Evolutionary conservation across 2,329 filamentous ascomycete genomes (phyloP).

Genomic region (Thielaviopsis cerberus): DNA sequence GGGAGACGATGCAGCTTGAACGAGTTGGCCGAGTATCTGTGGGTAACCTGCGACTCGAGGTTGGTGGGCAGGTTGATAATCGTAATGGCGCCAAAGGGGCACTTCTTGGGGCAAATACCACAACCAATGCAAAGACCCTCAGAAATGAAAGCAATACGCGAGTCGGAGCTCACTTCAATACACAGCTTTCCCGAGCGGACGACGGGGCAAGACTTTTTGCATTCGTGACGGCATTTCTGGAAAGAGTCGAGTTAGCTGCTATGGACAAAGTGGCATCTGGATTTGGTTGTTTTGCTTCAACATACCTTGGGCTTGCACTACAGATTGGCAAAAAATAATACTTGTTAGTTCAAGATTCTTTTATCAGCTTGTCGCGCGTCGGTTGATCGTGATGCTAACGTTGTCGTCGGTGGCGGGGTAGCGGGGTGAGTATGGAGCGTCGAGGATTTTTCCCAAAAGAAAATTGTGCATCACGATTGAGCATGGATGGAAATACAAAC

Average conservation of each 20-base stretch:
- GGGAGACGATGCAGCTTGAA: constrained; percentile 97
- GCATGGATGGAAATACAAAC: constrained; percentile 31
- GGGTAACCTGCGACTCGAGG: constrained; percentile 92
- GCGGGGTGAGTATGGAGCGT: constrained; percentile 15
- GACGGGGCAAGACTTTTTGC: constrained; percentile 95
- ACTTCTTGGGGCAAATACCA: constrained; percentile 99
- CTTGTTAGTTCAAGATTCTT: constrained; percentile 1
- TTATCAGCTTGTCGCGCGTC: background rate
- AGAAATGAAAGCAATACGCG: constrained; percentile 94
- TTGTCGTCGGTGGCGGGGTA: constrained; percentile 20
- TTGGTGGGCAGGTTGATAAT: constrained; percentile 99
- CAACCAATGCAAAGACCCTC: constrained; percentile 93
- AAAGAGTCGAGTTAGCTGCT: constrained; percentile 16
- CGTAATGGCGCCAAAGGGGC: constrained; percentile 93
- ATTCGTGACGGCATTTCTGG: constrained; percentile 96
- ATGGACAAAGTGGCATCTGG: background rate
- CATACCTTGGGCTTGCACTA: constrained; percentile 75
- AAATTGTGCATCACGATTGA: background rate
- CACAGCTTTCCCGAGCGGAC: constrained; percentile 94
- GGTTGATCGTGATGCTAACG: background rate
- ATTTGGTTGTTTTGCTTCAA: background rate
- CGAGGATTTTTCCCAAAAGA: constrained; percentile 5
- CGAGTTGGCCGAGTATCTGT: constrained; percentile 97
- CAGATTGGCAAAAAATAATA: constrained; percentile 11
- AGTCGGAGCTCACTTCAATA: constrained; percentile 77